Evolutionary conservation across 31 red algal species (phyloP).

Genomic region (Bonnemaisonia californica): DNA sequence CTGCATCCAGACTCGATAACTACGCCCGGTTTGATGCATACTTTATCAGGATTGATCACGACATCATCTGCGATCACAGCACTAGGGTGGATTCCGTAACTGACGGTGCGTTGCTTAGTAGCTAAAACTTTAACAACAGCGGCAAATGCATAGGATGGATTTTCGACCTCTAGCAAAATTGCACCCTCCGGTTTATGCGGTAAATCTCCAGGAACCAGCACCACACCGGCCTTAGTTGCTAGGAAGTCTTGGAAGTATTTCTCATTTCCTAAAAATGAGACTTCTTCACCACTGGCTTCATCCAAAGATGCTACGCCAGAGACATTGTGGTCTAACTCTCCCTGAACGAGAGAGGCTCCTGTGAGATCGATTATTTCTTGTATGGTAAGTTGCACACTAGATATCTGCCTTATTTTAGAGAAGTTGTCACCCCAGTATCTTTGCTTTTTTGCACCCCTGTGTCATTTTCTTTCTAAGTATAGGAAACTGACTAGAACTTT

Average conservation of each 20-base stretch:
- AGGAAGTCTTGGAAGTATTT: constrained; percentile 1
- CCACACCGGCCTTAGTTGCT: constrained; percentile 9
- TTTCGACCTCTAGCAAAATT: background rate
- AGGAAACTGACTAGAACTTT: too few relatives aligned
- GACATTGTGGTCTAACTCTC: constrained; percentile 5
- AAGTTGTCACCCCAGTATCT: too few relatives aligned
- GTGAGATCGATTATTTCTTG: too few relatives aligned
- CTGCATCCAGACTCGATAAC: background rate
- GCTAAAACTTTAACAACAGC: background rate
- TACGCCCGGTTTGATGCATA: background rate
- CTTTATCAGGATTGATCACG: constrained; percentile 8
- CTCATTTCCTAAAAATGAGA: constrained; percentile 17
- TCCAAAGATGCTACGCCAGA: constrained; percentile 6
- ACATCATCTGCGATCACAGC: background rate
- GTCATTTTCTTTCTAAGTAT: too few relatives aligned
- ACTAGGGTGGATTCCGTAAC: constrained; percentile 4
- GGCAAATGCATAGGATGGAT: constrained; percentile 24
- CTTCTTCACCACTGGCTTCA: constrained; percentile 13
- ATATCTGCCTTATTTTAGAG: too few relatives aligned
- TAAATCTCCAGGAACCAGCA: background rate
- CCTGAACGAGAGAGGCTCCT: too few relatives aligned
- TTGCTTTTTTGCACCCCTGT: too few relatives aligned
- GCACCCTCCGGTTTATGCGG: background rate
- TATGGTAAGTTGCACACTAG: too few relatives aligned
- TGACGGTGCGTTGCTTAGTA: constrained; percentile 5